Evolutionary conservation across 192 early-diverging fungal species (phyloP), one percentile per base, ranked within the genome.

Genomic region (Coemansia sp.): DNA sequence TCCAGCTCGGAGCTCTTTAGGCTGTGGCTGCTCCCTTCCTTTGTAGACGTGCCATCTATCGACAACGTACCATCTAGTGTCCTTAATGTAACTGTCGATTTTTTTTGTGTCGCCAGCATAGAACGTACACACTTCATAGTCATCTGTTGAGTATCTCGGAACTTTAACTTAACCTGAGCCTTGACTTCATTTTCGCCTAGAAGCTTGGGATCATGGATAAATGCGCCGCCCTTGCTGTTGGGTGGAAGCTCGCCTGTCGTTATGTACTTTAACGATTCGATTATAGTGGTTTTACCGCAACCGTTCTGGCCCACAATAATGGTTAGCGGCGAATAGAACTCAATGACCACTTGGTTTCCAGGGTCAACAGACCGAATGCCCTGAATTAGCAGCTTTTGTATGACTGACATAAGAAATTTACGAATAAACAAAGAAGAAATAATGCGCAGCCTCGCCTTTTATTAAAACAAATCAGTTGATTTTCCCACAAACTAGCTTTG

Each of bases 221-320:
- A 99, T 6, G 89, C 90, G 26, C 92, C 92, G 16, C 85, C 86
- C 55, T 86, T 86, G 56, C 82, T 86, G 65, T 92, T 92, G 0
- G 93, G 93, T 4, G 97, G 97, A 30, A 88, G 57, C 31, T 88
- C 88, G 5, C 95, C 97, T 2, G 95, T 97, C 3, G 91, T 93
- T 0, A 87, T 87, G 78, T 96, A 99, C 69, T 94, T 98, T 5
- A 99, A 76, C 47, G 92, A 88, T 65, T 99, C 97, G 53, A 99
- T 96, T 51, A 99, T 91, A 1, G 94, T 99, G 23, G 97, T 99
- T 70, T 98, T 99, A 18, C 97, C 97, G 12, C 90, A 88, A 6
- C 95, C 95, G 66, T 98, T 98, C 64, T 90, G 86, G 0, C 97
- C 97, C 21, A 94, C 88, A 55, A 99, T 97, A 23, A 99, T 77